Evolutionary conservation across 495 filamentous ascomycete genomes (phyloP), one percentile per base, ranked within the genome.

Genomic region (Penicillium flavigenum): DNA sequence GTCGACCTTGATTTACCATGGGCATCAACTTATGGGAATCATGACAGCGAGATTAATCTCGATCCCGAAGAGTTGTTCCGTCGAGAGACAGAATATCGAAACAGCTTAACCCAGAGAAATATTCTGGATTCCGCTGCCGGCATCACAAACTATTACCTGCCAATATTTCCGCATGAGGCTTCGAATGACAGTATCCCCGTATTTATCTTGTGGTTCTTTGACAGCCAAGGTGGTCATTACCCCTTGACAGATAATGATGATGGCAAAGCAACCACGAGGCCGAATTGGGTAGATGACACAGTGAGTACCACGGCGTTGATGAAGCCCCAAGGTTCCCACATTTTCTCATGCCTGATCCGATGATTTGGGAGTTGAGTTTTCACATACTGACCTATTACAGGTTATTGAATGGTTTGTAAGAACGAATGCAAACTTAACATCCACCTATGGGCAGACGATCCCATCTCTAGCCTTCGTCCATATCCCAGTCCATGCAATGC

Each of bases 1-100:
- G 68, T 85, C 6, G 46, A 78, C 4, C 77, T 77, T 6, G 68
- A 72, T 12, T 60, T 87, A 2, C 75, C 75, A 2, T 89, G 86
- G 86, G 84, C 85, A 2, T 83, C 79, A 4, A 83, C 86, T 0
- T 90, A 90, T 56, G 88, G 88, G 1, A 91, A 89, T 64, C 87
- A 90, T 60, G 86, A 90, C 59, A 81, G 76, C 50, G 67, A 81
- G 17, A 81, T 67, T 65, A 88, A 88, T 60, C 72, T 87, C 14
- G 83, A 82, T 0, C 74, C 81, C 5, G 53, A 70, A 43, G 70
- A 63, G 9, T 73, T 89, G n/a, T 76, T 85, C 14, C 67, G 61
- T 0, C 73, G 80, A 17, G 86, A 89, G 63, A 67, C 72, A 14
- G 65, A 45, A 7, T 86, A 78, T 62, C 48, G 62, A 2, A 81